Base-by-base conservation (phyloP, 768 basidiomycete species). In the Hericium rajendrae region DNA sequence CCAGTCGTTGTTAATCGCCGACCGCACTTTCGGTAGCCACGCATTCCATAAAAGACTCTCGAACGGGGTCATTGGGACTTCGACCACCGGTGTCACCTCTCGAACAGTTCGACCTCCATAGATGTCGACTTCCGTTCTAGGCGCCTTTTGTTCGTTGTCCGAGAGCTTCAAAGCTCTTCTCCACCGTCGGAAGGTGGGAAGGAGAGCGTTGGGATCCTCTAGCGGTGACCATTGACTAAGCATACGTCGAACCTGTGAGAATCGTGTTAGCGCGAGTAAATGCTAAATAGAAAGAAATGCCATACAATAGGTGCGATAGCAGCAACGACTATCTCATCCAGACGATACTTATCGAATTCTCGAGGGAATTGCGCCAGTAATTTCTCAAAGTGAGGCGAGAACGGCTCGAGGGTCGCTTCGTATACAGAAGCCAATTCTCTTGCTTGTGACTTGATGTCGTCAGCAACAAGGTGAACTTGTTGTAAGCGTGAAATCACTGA, bases 1-100 rank as follows among this genome's bases (percentile, higher is more conserved):
- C 97, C 97, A 99, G 37, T 94, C 88, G 69, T 99, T 98, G 71
- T 98, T 98, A 68, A 98, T 85, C 11, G 82, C 78, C 0, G 91
- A 91, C 26, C 97, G 83, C n/a, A 98, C 86, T 72, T 84, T 91
- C 0, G 97, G 97, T 26, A 99, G 73, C 97, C 94, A 99, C 10
- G 90, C 76, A 62, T 86, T 91, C 94, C 97, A 98, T 13, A 98
- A 71, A 24, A 98, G 75, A 59, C 87, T 91, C 68, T 99, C 97
- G 68, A 91, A 99, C 0, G 95, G 86, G 15, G 94, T 94, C 97
- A 99, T 99, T 2, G 77, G 76, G 60, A 72, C 76, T 59, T 82
- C 82, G 49, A 73, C 67, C 15, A 72, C 65, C 4, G 71, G 60
- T 6, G 70, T 62, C 12, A 67, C 60, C 8, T 68, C 62, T 3